Evolutionary conservation across 495 filamentous ascomycete genomes (phyloP), one percentile per base, ranked within the genome.

Genomic region (Aspergillus kassunensis): DNA sequence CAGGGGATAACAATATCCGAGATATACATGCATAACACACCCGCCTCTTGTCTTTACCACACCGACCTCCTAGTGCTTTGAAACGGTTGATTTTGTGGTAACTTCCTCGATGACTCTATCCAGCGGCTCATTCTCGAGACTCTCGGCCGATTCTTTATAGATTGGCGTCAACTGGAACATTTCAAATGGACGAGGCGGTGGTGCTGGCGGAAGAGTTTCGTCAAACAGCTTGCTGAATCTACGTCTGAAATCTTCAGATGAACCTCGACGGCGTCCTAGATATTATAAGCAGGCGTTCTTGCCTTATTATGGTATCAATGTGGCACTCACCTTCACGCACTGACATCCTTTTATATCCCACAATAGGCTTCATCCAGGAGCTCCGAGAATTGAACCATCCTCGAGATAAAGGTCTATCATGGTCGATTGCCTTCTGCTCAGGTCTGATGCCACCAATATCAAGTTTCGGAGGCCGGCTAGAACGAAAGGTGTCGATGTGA

Each of bases 211-310:
- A 25, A 70, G 56, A 41, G 57, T 67, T 13, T 73, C 68, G 46
- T 71, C 69, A 55, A 73, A 67, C 6, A 73, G 63, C 35, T 58
- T 57, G 59, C 68, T 73, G 47, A 71, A 63, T 37, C 49, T 62
- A 25, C 68, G 67, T 49, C 70, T 64, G 40, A 70, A 68, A 34
- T 70, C 65, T 44, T 70, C 68, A 1, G 68, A 71, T n/a, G 68
- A 70, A 35, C 60, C 64, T 30, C 67, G 60, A 42, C 54, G 60
- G 51, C 64, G 61, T 35, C 54, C 69, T 70, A 36, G 18, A 33
- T 13, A 15, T 15, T 33, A 29, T 50, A 39, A 21, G 9, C 24
- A 31, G 18, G 3, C 2, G 7, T 27, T 11, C 16, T 37, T 19
- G 10, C 12, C n/a, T 31, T 19, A 36, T 27, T 16, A n/a, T 15